Percentiles rank a stretch among this genome's conserved stretches.
These are phyloP conservation scores for Verticillium isaacii DNA, from an alignment of 2,329 filamentous ascomycete genomes.

Conservation along the genomic window DNA sequence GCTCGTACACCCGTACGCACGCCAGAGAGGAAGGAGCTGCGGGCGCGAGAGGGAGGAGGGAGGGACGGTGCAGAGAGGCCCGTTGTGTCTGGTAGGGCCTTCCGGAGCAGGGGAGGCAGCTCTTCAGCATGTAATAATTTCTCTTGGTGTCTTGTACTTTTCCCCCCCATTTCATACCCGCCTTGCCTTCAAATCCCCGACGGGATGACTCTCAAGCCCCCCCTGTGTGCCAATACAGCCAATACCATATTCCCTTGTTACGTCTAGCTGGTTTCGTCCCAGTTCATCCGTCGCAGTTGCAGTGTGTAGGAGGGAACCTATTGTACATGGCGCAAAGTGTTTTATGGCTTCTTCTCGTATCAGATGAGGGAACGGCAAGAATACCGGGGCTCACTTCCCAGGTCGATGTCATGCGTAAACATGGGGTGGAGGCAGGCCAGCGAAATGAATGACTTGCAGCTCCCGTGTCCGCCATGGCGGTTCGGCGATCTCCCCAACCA, in stretches of 20 bases:
- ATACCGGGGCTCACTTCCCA: too few relatives aligned
- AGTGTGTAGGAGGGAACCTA: not conserved
- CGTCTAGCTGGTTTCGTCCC: not conserved
- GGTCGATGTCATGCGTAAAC: too few relatives aligned
- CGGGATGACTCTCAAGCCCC: not conserved
- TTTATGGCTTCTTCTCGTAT: too few relatives aligned
- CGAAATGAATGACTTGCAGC: not conserved
- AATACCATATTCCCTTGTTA: not conserved
- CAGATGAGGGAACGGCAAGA: too few relatives aligned
- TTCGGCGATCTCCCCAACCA: not conserved
- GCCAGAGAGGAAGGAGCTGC: not conserved
- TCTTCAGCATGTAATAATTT: slow-evolving; percentile 46
- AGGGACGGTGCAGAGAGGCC: slow-evolving; percentile 17
- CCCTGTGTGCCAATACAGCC: not conserved
- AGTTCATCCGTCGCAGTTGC: too few relatives aligned
- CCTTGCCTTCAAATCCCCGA: slow-evolving; percentile 12
- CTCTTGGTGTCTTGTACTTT: slow-evolving; percentile 34
- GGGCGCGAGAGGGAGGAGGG: slow-evolving; percentile 11
- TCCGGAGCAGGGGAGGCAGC: slow-evolving; percentile 19
- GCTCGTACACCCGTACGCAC: not conserved
- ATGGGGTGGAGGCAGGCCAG: not conserved
- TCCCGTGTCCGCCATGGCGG: not conserved
- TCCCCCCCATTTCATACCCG: slow-evolving; percentile 17
- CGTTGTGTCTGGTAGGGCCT: slow-evolving; percentile 17
- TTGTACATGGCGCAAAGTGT: not conserved